Base-by-base conservation (phyloP, 768 basidiomycete genomes). In the Botryobasidium botryosum region DNA sequence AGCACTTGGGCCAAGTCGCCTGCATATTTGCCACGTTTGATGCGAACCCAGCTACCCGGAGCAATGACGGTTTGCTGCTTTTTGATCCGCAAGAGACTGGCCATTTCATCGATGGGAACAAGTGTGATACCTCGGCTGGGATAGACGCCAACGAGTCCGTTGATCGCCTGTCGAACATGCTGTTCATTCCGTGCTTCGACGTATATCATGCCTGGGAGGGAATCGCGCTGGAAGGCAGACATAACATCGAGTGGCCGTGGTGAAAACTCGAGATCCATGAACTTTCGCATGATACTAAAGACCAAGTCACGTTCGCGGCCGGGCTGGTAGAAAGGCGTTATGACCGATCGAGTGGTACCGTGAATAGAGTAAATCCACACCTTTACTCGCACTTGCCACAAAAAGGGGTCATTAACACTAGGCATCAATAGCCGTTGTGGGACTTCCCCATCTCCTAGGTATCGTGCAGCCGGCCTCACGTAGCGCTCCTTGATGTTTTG, bases 51-150 rank as follows among this genome's bases (percentile, higher is more conserved):
- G 53, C 76, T 83, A 17, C 87, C 88, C 0, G 78, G 77, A 15
- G 73, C 74, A 33, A 96, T 72, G 0, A 81, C 80, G 37, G 79
- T 63, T 50, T 90, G 86, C 57, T 90, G 82, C 64, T 91, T 91
- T 68, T 91, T 96, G 56, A 94, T 94, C 57, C 86, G 84, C 52
- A 97, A 69, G 29, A 97, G 66, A 48, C 84, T 86, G 15, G 94
- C 87, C 91, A 97, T 97, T 66, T 99, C 94, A 55, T 91, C 84
- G 47, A 96, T 88, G 5, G 90, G 90, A 1, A 96, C 90, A 27
- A 94, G 71, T 17, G 71, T 69, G 50, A 87, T 74, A 13, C 84
- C 83, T 41, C 82, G 77, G 54, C 73, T 77, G 24, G 76, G 71
- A 60, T 88, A 99, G 44, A 97, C 76, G 42, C 91, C 94, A 41